Percentiles rank a stretch among this genome's conserved stretches.
Evolutionary conservation across 1,284 basidiomycete species (phyloP).

Genomic region (Puccinia triticina): DNA sequence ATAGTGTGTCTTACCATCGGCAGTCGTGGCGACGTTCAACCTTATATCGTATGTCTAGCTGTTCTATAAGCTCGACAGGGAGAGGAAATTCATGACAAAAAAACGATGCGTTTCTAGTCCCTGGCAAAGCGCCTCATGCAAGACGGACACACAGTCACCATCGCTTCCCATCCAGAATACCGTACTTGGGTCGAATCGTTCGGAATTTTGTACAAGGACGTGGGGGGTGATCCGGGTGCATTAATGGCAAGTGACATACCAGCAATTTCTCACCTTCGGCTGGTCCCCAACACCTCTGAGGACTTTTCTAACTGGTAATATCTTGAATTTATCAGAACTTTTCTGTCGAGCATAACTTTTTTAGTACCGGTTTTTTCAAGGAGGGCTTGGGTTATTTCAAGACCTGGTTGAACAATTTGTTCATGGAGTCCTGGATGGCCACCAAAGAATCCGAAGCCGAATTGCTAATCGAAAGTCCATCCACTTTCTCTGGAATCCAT

Average conservation of each 20-base stretch:
- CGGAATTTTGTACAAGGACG: conserved; percentile 87
- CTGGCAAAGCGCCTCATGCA: conserved; percentile 86
- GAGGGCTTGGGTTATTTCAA: conserved; percentile 82
- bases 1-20: conserved; percentile 95
- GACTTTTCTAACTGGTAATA: neutral
- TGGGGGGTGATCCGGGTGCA: conserved; percentile 95
- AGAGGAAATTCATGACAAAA: neutral
- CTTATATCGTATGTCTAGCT: conserved; percentile 56
- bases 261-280: conserved; percentile 37
- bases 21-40: conserved; percentile 85
- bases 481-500: conserved; percentile 93
- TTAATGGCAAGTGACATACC: conserved; percentile 63
- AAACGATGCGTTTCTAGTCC: conserved; percentile 22
- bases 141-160: conserved; percentile 81
- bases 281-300: conserved; percentile 48
- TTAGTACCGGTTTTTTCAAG: conserved; percentile 89
- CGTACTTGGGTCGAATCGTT: conserved; percentile 85
- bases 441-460: conserved; percentile 80
- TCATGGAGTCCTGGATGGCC: conserved; percentile 90
- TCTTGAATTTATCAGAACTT: conserved; percentile 59
- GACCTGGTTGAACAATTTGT: conserved; percentile 91
- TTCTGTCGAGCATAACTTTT: conserved; percentile 93
- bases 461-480: conserved; percentile 89
- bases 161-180: conserved; percentile 93
- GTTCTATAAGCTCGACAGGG: neutral